Evolutionary conservation across 2,329 filamentous ascomycete species (phyloP).

Genomic region (Triangularia verruculosa): DNA sequence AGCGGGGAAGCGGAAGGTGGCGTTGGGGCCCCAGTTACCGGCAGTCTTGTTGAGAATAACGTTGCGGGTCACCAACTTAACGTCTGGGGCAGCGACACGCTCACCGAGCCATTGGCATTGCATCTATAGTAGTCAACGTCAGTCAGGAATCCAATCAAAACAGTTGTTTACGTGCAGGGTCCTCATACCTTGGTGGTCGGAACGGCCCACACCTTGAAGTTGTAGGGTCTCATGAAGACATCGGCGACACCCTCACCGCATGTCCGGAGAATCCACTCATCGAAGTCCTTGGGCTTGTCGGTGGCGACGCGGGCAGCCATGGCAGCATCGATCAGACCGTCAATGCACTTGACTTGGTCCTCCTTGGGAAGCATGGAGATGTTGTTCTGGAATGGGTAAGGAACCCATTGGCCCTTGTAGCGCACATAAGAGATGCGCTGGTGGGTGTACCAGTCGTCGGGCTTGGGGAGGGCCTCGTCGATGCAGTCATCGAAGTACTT

Average conservation of each 20-base stretch:
- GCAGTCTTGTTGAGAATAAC: slow-evolving; percentile 94
- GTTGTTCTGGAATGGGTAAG: slow-evolving; percentile 99
- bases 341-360: slow-evolving; percentile 90
- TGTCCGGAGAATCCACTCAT: slow-evolving; percentile 96
- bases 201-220: slow-evolving; percentile 99
- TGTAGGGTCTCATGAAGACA: slow-evolving; percentile 98
- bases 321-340: slow-evolving; percentile 93
- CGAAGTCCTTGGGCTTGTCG: slow-evolving; percentile 93
- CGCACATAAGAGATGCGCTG: slow-evolving; percentile 99
- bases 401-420: slow-evolving; percentile 94
- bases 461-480: slow-evolving; percentile 90
- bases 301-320: slow-evolving; percentile 80
- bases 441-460: slow-evolving; percentile 95
- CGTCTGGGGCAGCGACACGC: slow-evolving; percentile 92
- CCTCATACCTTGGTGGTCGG: slow-evolving; percentile 83
- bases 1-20: slow-evolving; percentile 97
- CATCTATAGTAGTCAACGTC: slow-evolving; percentile 61
- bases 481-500: slow-evolving; percentile 99
- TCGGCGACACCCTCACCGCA: slow-evolving; percentile 87
- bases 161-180: neutral
- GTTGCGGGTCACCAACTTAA: slow-evolving; percentile 92
- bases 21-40: slow-evolving; percentile 97
- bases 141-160: slow-evolving; percentile 1
- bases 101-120: slow-evolving; percentile 98
- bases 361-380: slow-evolving; percentile 97